Evolutionary conservation across 495 filamentous ascomycete genomes (phyloP), one percentile per base, ranked within the genome.

Genomic region (Rusavskia elegans): DNA sequence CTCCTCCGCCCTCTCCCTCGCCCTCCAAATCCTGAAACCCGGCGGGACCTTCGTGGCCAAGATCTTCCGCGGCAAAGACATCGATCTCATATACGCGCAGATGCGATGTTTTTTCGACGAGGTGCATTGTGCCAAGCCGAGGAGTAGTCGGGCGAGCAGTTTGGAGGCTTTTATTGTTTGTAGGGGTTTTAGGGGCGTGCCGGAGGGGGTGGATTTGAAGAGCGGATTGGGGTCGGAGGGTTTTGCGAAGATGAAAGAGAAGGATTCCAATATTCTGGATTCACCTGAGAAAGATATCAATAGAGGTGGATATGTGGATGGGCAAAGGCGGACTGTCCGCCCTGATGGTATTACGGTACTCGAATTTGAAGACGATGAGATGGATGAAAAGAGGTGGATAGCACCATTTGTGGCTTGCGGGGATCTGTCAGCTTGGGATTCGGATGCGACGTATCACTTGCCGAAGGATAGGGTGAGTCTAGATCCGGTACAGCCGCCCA

Each of bases 21-120:
- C 92, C 9, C 73, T 95, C 10, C 90, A 88, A 62, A 87, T 96
- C 35, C 77, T 98, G 39, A 83, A 84, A 23, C 88, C 88, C 0
- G 92, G 93, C 27, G 92, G 93, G 49, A 93, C 84, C 58, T 98
- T 98, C 59, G 89, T 98, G 9, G 90, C 92, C 8, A 98, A 98
- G 69, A 95, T 98, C 57, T 98, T 98, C 71, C 73, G 92, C 13
- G 89, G 85, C 35, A 83, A 88, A 55, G 90, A 96, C 59, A 88
- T 95, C 14, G 89, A 95, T 59, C 69, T 96, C 3, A 76, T 96
- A 2, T 96, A 89, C 63, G 85, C 89, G 6, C 92, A 97, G 59
- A 75, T 97, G 42, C 87, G 87, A 54, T 79, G 88, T 25, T 84
- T 96, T 50, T 98, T 98, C 55, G 78, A 86, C 51, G 71, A 79